These are phyloP conservation scores for Physcomitrium patens DNA, from an alignment of 225 moss, liverwort and hornwort species.

Conservation along the genomic window DNA sequence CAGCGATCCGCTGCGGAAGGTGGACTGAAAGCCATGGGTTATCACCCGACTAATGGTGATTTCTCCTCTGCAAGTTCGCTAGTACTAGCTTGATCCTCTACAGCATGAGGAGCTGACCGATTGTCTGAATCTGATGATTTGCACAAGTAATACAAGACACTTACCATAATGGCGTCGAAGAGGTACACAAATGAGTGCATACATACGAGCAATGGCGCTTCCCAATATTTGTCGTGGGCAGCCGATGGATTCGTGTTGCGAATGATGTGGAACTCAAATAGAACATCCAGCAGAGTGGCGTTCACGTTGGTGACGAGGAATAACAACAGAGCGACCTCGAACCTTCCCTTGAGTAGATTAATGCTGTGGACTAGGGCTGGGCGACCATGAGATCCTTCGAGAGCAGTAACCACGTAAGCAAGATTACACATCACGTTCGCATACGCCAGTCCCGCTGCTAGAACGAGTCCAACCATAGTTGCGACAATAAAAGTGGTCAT, in stretches of 20 bases:
- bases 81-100: conserved; percentile 33
- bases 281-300: conserved; percentile 61
- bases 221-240: conserved; percentile 46
- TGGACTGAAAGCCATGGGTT: background rate
- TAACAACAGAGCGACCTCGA: conserved; percentile 45
- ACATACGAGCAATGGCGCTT: conserved; percentile 57
- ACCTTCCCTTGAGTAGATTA: conserved; percentile 34
- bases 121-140: conserved; percentile 36
- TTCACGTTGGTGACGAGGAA: conserved; percentile 65
- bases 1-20: conserved; percentile 3
- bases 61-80: conserved; percentile 29
- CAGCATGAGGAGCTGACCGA: conserved; percentile 10
- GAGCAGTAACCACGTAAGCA: conserved; percentile 58
- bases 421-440: conserved; percentile 52
- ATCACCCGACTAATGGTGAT: conserved; percentile 15
- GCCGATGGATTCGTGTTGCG: conserved; percentile 33
- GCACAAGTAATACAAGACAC: conserved; percentile 54
- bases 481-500: conserved; percentile 33
- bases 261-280: conserved; percentile 56
- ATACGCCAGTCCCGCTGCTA: conserved; percentile 42
- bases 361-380: conserved; percentile 45
- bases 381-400: conserved; percentile 53
- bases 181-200: conserved; percentile 91
- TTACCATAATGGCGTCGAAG: conserved; percentile 62
- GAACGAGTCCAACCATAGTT: conserved; percentile 27